Evolutionary conservation across 345 rosid species (phyloP).

Genomic region (Pelargonium nanum): DNA sequence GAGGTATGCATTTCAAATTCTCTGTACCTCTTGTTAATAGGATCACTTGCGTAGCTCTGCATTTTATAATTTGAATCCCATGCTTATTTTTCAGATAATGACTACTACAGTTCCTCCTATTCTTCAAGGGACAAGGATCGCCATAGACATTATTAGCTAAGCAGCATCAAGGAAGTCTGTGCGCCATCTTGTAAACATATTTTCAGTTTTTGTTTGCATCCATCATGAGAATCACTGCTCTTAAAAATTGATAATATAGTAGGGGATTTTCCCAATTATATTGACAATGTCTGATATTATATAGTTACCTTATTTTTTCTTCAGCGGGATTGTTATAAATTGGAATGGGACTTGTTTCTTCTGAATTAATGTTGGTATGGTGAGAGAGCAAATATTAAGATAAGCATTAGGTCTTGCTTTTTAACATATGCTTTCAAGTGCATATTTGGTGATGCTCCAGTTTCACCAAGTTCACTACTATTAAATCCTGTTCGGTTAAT

Average conservation of each 20-base stretch:
- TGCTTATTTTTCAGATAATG: conserved; percentile 33
- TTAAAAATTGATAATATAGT: too few relatives aligned
- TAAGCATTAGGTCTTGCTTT: too few relatives aligned
- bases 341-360: neutral
- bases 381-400: neutral
- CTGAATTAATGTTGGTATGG: neutral
- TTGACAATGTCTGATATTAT: neutral
- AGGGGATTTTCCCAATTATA: neutral
- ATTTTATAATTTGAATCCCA: neutral
- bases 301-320: neutral
- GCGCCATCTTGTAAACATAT: neutral
- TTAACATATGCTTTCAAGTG: too few relatives aligned
- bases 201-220: neutral
- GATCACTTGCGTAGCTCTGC: neutral
- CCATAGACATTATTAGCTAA: conserved; percentile 29
- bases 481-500: too few relatives aligned
- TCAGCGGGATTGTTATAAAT: neutral
- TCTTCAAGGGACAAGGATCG: conserved; percentile 65
- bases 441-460: too few relatives aligned
- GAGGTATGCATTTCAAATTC: conserved; percentile 25
- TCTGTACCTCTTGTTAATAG: neutral
- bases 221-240: neutral
- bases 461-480: too few relatives aligned
- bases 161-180: neutral
- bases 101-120: conserved; percentile 42